Evolutionary conservation across 495 filamentous ascomycete species (phyloP).

Genomic region (Aspergillus bertholletiae): DNA sequence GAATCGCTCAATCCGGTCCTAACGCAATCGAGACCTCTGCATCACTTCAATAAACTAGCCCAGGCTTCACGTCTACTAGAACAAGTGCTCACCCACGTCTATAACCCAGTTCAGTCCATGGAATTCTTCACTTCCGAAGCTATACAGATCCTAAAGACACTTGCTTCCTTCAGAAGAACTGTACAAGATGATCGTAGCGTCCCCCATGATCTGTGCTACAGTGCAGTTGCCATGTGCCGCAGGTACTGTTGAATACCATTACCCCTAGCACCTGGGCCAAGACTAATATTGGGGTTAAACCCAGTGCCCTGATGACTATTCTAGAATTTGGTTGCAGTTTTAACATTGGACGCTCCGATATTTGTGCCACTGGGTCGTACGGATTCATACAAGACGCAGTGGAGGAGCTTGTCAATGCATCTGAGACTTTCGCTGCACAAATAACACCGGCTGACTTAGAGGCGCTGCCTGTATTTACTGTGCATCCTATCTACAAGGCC

Average conservation of each 20-base stretch:
- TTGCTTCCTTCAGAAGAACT: background rate
- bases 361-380: background rate
- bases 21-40: background rate
- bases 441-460: background rate
- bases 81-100: background rate
- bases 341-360: background rate
- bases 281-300: background rate
- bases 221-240: background rate
- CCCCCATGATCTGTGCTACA: background rate
- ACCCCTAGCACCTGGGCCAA: background rate
- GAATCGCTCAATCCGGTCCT: background rate
- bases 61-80: conserved; percentile 1
- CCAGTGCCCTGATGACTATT: background rate
- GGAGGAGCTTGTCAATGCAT: background rate
- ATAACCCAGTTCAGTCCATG: background rate
- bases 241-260: background rate
- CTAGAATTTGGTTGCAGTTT: background rate
- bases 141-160: background rate
- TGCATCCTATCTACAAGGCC: background rate
- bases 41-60: background rate
- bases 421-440: background rate
- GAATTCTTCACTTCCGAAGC: background rate
- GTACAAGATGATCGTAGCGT: background rate
- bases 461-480: background rate
- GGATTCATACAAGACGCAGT: background rate